Percentiles rank a stretch among this genome's conserved stretches.
These are phyloP conservation scores for Coemansia sp. DNA, from an alignment of 192 early-diverging fungal genomes.

Conservation along the genomic window DNA sequence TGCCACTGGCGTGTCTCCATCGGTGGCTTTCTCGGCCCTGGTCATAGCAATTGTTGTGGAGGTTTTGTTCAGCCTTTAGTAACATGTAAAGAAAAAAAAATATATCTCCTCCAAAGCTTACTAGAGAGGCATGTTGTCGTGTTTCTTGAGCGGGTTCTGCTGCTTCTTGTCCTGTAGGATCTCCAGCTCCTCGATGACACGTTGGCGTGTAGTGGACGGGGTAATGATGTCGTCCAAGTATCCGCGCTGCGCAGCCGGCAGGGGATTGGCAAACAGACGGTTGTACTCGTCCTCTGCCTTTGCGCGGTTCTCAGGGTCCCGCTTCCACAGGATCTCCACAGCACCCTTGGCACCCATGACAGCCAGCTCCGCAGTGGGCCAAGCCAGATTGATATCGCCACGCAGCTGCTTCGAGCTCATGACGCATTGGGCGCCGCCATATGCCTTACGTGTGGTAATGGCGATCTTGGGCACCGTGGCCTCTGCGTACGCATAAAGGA, in stretches of 20 bases:
- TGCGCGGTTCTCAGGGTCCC: constrained; percentile 51
- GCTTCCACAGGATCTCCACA: constrained; percentile 93
- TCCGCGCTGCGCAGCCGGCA: constrained; percentile 89
- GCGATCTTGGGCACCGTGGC: constrained; percentile 97
- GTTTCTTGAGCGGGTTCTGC: constrained; percentile 86
- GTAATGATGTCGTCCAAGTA: constrained; percentile 76
- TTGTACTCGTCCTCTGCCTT: constrained; percentile 85
- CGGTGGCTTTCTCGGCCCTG: not conserved
- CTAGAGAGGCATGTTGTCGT: constrained; percentile 92
- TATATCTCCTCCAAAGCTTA: not conserved
- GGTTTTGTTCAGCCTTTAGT: not conserved
- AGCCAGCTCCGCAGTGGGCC: constrained; percentile 97
- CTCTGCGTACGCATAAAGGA: constrained; percentile 94
- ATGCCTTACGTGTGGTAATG: constrained; percentile 93
- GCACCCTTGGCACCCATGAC: constrained; percentile 99
- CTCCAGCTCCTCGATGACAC: constrained; percentile 87
- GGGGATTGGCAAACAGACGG: constrained; percentile 89
- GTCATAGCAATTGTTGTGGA: not conserved
- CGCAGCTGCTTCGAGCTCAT: constrained; percentile 96
- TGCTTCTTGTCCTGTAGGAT: constrained; percentile 76
- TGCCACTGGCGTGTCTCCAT: not conserved
- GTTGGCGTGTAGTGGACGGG: constrained; percentile 69
- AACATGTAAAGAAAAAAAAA: not conserved
- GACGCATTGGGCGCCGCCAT: constrained; percentile 97
- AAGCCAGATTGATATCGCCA: constrained; percentile 89